Conservation (phyloP, 495 filamentous ascomycete species). For the Penicillium crystallinum region DNA sequence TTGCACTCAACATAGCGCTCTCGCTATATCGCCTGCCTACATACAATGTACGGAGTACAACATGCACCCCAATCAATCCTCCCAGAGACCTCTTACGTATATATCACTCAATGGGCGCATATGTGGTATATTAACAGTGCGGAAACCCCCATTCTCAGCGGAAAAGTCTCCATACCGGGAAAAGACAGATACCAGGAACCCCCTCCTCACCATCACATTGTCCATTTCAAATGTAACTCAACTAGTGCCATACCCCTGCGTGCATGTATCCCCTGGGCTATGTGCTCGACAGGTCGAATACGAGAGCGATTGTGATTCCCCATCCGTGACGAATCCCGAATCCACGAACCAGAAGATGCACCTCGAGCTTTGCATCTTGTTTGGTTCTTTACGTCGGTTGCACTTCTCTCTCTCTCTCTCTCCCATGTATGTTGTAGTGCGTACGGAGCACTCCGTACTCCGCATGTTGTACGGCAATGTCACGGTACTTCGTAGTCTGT, state of each 20-base stretch:
- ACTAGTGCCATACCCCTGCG: not conserved
- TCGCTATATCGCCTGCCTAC: not conserved
- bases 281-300: not conserved
- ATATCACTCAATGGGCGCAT: no score
- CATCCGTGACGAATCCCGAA: not conserved
- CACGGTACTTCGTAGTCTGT: no score
- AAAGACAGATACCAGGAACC: not conserved
- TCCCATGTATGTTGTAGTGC: not conserved
- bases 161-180: not conserved
- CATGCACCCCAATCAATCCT: no score
- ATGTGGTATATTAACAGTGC: no score
- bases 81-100: not conserved
- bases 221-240: not conserved
- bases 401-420: not conserved
- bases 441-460: no score
- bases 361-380: not conserved
- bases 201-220: not conserved
- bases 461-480: no score
- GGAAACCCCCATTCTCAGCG: not conserved
- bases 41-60: no score
- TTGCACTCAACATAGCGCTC: not conserved
- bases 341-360: not conserved
- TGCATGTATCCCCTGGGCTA: slow-evolving; percentile 6
- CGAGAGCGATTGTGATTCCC: not conserved
- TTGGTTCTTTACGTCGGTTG: not conserved